Percentiles rank a stretch among this genome's conserved stretches.
Conservation (phyloP, 192 early-diverging fungal species). For the Piromyces finnis region DNA sequence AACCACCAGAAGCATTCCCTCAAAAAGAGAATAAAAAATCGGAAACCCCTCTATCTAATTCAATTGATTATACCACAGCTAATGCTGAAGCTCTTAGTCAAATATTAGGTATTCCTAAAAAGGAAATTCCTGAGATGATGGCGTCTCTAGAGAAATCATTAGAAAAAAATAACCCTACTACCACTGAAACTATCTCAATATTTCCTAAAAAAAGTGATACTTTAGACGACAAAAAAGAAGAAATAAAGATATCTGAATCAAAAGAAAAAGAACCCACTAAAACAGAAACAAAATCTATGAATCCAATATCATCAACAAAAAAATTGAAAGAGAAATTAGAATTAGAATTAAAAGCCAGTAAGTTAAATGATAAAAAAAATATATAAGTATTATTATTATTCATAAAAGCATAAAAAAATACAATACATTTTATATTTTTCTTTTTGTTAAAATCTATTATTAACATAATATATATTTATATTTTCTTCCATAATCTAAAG, state of each 20-base stretch:
- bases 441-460: too few species aligned
- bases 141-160: not conserved
- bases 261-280: not conserved
- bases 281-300: not conserved
- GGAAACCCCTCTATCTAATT: not conserved
- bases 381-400: too few species aligned
- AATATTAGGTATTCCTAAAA: not conserved
- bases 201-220: too few species aligned
- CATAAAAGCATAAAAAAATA: too few species aligned
- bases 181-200: not conserved
- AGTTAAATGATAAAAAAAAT: too few species aligned
- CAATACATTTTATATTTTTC: too few species aligned
- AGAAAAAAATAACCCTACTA: too few species aligned
- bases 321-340: not conserved
- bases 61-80: not conserved
- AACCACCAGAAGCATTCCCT: too few species aligned
- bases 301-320: not conserved
- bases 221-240: not conserved
- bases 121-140: not conserved
- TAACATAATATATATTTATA: too few species aligned
- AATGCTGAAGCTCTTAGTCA: not conserved
- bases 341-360: not conserved
- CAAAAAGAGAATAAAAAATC: not conserved
- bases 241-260: not conserved
- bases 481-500: too few species aligned